Evolutionary conservation across 805 yeast species (phyloP).

Genomic region (Kluyveromyces lactis): DNA sequence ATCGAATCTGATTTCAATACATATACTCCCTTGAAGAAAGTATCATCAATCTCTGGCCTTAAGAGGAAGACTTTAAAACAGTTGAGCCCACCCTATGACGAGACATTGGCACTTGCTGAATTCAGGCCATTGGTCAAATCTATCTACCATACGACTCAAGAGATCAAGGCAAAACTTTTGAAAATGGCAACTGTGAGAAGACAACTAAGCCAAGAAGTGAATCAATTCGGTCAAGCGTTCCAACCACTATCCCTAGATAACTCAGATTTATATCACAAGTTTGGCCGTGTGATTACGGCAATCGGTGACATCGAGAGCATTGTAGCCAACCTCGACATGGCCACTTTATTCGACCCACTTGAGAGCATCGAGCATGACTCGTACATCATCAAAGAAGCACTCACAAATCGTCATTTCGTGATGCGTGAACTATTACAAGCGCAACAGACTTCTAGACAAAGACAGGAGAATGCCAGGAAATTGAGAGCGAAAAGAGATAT

Average conservation of each 20-base stretch:
- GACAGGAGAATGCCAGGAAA: constrained; percentile 62
- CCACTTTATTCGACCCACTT: constrained; percentile 69
- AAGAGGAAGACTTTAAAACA: constrained; percentile 88
- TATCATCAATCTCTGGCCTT: constrained; percentile 72
- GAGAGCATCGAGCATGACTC: constrained; percentile 62
- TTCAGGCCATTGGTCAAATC: constrained; percentile 83
- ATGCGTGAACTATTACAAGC: constrained; percentile 85
- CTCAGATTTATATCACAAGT: constrained; percentile 60
- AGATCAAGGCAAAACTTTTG: constrained; percentile 48
- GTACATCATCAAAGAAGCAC: constrained; percentile 81
- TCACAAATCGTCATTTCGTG: constrained; percentile 83
- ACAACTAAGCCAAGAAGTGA: constrained; percentile 47
- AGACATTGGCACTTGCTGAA: constrained; percentile 66
- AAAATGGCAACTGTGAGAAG: constrained; percentile 39
- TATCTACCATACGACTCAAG: constrained; percentile 50
- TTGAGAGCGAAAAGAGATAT: constrained; percentile 65
- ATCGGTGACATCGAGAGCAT: constrained; percentile 72
- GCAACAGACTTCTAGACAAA: constrained; percentile 60
- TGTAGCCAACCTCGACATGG: constrained; percentile 62
- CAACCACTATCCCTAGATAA: constrained; percentile 20
- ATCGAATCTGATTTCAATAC: constrained; percentile 65
- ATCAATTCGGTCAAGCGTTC: constrained; percentile 37
- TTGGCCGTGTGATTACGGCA: constrained; percentile 58
- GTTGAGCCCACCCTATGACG: constrained; percentile 85
- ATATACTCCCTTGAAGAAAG: constrained; percentile 42